These are phyloP conservation scores for Ceriops tagal DNA, from an alignment of 345 rosid species.

Conservation along the genomic window DNA sequence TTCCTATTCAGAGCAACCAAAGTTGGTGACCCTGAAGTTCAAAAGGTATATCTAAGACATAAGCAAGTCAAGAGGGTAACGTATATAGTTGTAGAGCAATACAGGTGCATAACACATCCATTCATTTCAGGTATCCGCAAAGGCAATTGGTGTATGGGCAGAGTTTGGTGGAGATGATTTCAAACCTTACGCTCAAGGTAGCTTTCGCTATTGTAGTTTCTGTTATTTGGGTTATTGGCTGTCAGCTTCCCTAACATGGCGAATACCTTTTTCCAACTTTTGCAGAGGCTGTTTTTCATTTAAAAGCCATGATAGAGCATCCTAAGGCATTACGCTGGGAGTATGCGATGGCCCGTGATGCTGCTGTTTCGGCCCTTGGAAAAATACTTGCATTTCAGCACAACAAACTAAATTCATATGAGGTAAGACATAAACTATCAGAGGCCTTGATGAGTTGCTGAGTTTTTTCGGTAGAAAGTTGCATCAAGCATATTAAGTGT, in stretches of 20 bases:
- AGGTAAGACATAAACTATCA: background rate
- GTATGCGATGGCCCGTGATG: slow-evolving; percentile 7
- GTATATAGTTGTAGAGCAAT: background rate
- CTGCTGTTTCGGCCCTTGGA: slow-evolving; percentile 14
- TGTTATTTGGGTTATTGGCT: background rate
- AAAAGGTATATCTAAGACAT: background rate
- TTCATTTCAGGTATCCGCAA: background rate
- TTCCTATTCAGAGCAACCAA: slow-evolving; percentile 6
- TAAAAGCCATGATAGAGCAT: background rate
- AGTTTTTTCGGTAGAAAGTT: background rate
- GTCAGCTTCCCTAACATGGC: too few species aligned
- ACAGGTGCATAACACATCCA: background rate
- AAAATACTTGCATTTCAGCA: slow-evolving; percentile 3
- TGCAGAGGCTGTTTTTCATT: slow-evolving; percentile 13
- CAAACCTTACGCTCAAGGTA: slow-evolving; percentile 4
- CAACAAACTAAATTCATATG: background rate
- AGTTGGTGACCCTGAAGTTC: slow-evolving; percentile 9
- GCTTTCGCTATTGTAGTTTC: background rate
- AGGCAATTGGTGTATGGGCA: slow-evolving; percentile 7
- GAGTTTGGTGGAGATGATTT: slow-evolving; percentile 18
- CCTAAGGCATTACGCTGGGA: background rate
- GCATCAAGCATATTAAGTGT: background rate
- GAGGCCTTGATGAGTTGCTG: background rate
- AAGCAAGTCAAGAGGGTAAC: too few species aligned
- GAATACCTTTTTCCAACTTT: too few species aligned